Evolutionary conservation across 2,329 filamentous ascomycete species (phyloP), one percentile per base, ranked within the genome.

Genomic region (Pseudogymnoascus sp.): DNA sequence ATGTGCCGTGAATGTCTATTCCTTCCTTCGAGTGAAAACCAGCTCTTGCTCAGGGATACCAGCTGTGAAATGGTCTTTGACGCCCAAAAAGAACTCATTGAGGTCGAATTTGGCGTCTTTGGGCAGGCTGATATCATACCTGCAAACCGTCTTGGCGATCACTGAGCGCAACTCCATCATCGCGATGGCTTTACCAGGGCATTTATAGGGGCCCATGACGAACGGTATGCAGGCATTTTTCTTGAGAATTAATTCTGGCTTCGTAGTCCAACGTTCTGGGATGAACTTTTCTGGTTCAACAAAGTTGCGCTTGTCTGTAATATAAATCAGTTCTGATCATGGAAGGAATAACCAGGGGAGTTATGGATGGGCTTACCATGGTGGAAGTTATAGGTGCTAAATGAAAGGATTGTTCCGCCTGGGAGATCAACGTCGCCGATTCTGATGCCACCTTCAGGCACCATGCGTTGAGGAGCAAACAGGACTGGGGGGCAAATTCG

Each of bases 401-500:
- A 34, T 8, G 59, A 65, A 16, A 68, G 31, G 1, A 65, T 61
- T 0, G 64, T 65, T 31, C 62, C 38, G 6, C 37, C 53, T 1
- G 67, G 68, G 18, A 69, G 65, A 9, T 61, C 59, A 0, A 60
- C 61, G 4, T 42, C 61, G 12, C 61, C 64, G 34, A 68, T 64
- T 5, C 7, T 46, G 4, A 69, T 12, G 1, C 78, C 78, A 21
- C 74, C 69, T 0, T 72, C 14, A 1, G 76, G 74, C 1, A 76
- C 76, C 37, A 74, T 66, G 2, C 78, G 68, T 46, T 73, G 72
- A 4, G 74, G 34, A 1, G 53, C 56, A 46, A 65, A 65, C 14
- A 60, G 31, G 2, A 66, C 61, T 0, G 66, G 63, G 3, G 66
- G 65, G 16, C 63, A 65, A 3, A 69, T 60, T 9, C 68, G 62